Base-by-base conservation (phyloP, 1,139 yeast species). In the Pichia sp. region DNA sequence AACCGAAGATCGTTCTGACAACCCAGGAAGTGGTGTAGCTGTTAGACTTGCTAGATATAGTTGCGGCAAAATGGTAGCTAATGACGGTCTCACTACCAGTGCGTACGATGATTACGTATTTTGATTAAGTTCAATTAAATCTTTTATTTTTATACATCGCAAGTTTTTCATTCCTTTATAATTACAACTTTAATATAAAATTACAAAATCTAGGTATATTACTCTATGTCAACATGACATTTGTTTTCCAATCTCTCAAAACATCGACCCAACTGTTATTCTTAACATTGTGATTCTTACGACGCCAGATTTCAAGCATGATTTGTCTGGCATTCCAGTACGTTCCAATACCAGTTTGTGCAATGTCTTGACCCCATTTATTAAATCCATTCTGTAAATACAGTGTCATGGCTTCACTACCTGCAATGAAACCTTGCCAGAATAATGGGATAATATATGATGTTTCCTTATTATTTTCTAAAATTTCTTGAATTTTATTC, bases 381-480 rank as follows among this genome's bases (percentile, higher is more conserved):
- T 80, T 83, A 67, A 80, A 88, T 31, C 89, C 83, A 53, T 73
- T 66, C 55, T 87, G 93, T 39, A 83, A 66, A 34, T 72, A 72
- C 1, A 67, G 58, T 4, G 83, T 77, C 46, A 77, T 76, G 4
- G 94, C 87, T 54, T 87, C 90, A 60, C 95, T 85, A 0, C 96
- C 96, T 0, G 94, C 93, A 43, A 89, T 84, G 56, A 89, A 89
- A 0, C 94, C 95, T 60, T 87, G 94, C 91, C 96, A 89, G 59
- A 88, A 80, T 34, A 88, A 69, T 3, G 96, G 96, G 34, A 85
- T 79, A 42, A 87, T 83, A 28, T 77, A 75, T 0, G 78, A 58
- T 4, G 66, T 60, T 32, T 62, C 63, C 31, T 56, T 54, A 40
- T 62, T 57, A n/a, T 70, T 66, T 14, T 78, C 76, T 35, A 81